phyloP scores from a whole-genome alignment of 2,329 filamentous ascomycete species.

The Colletotrichum chlorophyti region DNA sequence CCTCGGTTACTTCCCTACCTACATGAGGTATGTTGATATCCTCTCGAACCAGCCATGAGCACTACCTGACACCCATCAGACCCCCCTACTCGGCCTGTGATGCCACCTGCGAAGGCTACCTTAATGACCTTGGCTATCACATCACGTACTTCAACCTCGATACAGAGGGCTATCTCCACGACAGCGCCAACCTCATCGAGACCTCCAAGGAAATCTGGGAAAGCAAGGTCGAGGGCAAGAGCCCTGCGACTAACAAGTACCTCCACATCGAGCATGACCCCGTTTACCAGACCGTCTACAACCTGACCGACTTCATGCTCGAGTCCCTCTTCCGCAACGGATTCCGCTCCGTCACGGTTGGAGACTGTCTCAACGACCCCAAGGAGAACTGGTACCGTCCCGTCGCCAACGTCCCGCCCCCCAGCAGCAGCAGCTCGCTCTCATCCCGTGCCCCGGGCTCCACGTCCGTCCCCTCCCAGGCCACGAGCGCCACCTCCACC shows the following conservation, averaged over 20 bases:
- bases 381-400: slow-evolving; percentile 60
- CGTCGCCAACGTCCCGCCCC: slow-evolving; percentile 28
- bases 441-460: no score
- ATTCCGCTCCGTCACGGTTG: slow-evolving; percentile 52
- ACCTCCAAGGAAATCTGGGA: slow-evolving; percentile 45
- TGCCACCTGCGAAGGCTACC: slow-evolving; percentile 16
- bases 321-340: slow-evolving; percentile 45
- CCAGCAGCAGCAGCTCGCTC: slow-evolving; percentile 3
- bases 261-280: slow-evolving; percentile 47
- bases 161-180: slow-evolving; percentile 42
- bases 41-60: neutral
- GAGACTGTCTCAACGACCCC: slow-evolving; percentile 61
- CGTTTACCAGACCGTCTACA: slow-evolving; percentile 46
- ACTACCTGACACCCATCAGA: slow-evolving; percentile 9
- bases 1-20: slow-evolving; percentile 61
- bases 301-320: slow-evolving; percentile 46
- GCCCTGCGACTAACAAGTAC: slow-evolving; percentile 34
- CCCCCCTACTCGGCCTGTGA: slow-evolving; percentile 54
- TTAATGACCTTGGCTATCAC: slow-evolving; percentile 42
- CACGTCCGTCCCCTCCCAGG: neutral
- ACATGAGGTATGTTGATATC: slow-evolving; percentile 45
- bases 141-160: slow-evolving; percentile 44
- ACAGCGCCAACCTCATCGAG: slow-evolving; percentile 39
- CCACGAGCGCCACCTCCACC: neutral
- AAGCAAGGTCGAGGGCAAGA: slow-evolving; percentile 37